Base-by-base conservation (phyloP, 176 grass and related monocot species). In the Oryza punctata region DNA sequence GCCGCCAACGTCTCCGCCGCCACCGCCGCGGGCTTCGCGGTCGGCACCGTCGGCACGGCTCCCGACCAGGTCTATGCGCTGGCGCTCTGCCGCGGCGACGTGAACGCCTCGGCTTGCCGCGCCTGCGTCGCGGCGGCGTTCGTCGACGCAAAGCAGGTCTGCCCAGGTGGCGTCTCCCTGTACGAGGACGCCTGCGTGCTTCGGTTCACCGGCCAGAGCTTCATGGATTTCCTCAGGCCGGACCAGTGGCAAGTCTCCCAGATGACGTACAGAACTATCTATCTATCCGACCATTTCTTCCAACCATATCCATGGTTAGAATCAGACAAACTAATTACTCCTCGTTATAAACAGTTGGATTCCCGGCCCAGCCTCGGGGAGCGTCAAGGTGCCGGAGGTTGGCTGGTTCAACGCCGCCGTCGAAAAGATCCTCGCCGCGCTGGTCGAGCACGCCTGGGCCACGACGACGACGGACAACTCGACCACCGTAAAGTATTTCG, bases 21-120 rank as follows among this genome's bases (percentile, higher is more conserved):
- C 32, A 69, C 75, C 18, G 7, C 57, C 9, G 24, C 69, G 6
- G 44, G 65, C 24, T 92, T 78, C 63, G 67, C 83, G 14, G 45
- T 23, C 1, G 18, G 25, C 23, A n/a, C 79, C 30, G 18, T 49
- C 47, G 91, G 90, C 18, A 12, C 41, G 4, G 29, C 28, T 3
- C 60, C 82, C 2, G 71, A 89, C 75, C 52, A 47, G 70, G 66
- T 68, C 15, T 57, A 35, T 6, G 91, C 32, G 24, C 29, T 93
- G 4, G 85, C 77, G 7, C 82, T 90, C 41, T 93, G 91, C 44
- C 91, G 88, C 4, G 85, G 88, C 1, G 35, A 37, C 35, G 35
- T 37, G 35, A 37, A 37, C 35, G 35, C 35, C 35, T 37, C 35
- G 35, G 35, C 35, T 37, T 37, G 35, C 35, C 35, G 35, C 35